A percentile compares a stretch with the other conserved stretches of the same genome.
Conservation (phyloP, 345 rosid species). For the Gynandropsis gynandra region DNA sequence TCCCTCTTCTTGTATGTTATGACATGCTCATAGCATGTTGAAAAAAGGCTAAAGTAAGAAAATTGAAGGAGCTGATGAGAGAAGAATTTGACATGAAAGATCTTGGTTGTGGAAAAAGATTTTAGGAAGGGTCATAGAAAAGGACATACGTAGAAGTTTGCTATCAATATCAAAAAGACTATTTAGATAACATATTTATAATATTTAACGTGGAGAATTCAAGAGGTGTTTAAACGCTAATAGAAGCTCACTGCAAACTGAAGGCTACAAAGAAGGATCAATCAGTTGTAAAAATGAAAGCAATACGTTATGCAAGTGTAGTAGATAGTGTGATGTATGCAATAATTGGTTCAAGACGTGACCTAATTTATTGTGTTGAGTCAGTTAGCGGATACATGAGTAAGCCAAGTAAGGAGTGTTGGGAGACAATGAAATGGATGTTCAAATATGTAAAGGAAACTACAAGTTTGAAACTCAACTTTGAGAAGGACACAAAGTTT, state of each 20-base stretch:
- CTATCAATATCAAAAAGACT: slow-evolving; percentile 2
- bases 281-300: background rate
- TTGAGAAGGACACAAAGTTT: background rate
- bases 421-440: background rate
- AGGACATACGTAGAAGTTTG: background rate
- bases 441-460: background rate
- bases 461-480: background rate
- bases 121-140: too few species aligned
- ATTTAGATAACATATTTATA: background rate
- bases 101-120: too few species aligned
- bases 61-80: background rate
- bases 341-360: background rate
- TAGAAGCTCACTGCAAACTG: background rate
- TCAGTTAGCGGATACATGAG: too few species aligned
- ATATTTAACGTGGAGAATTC: background rate
- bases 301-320: background rate
- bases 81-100: too few species aligned
- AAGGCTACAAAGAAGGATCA: background rate
- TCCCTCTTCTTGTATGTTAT: too few species aligned
- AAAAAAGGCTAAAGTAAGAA: too few species aligned
- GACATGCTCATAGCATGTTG: too few species aligned
- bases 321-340: background rate
- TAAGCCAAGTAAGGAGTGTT: background rate
- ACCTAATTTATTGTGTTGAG: background rate
- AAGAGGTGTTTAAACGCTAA: too few species aligned